phyloP scores from a whole-genome alignment of 2,329 filamentous ascomycete genomes.

The Fusarium temperatum region DNA sequence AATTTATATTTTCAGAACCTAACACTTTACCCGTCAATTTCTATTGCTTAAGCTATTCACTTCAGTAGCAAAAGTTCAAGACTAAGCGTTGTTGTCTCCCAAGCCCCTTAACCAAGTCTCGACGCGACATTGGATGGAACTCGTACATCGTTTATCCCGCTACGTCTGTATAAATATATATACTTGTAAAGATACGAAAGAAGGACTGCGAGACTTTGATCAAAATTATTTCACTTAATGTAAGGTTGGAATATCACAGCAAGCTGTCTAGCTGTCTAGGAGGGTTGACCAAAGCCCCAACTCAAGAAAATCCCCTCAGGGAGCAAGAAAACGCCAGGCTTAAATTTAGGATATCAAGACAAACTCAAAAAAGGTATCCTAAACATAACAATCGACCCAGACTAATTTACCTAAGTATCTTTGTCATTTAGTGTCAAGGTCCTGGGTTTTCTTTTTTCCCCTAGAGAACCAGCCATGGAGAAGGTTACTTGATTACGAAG shows the following conservation, averaged over 20 bases:
- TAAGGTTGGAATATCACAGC: too few relatives aligned
- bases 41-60: not conserved
- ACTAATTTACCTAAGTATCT: not conserved
- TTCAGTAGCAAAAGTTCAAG: not conserved
- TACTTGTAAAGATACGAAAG: accelerated
- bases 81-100: not conserved
- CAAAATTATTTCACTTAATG: accelerated
- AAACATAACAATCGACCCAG: accelerated
- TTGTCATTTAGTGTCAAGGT: not conserved
- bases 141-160: accelerated
- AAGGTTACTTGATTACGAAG: accelerated
- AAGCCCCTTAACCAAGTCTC: too few relatives aligned
- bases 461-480: too few relatives aligned
- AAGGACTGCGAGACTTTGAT: accelerated
- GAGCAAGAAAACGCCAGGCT: not conserved
- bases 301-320: accelerated
- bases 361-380: not conserved
- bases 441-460: not conserved
- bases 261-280: too few relatives aligned
- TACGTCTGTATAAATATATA: accelerated
- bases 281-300: not conserved
- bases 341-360: accelerated
- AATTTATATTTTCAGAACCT: accelerated
- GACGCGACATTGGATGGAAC: too few relatives aligned
- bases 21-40: accelerated